Conservation (phyloP, 805 yeast species). For the Wickerhamiella dianesei region DNA sequence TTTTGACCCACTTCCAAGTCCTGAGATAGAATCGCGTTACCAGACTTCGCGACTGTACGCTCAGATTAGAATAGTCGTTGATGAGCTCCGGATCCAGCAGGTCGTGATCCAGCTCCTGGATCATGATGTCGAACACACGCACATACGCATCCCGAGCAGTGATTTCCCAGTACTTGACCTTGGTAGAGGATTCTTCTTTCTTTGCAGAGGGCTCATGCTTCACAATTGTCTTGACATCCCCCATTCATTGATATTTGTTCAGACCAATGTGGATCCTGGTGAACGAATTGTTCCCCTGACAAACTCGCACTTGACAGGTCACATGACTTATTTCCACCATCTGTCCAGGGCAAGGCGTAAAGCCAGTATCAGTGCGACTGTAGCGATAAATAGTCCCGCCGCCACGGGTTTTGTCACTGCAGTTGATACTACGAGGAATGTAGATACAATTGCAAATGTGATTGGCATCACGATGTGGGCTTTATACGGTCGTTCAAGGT, state of each 20-base stretch:
- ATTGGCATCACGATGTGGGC: constrained; percentile 27
- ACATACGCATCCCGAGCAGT: constrained; percentile 17
- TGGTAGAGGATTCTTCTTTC: not conserved
- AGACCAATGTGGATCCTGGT: too few species aligned
- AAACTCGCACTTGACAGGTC: not conserved
- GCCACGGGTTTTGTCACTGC: constrained; percentile 25
- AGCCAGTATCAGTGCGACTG: not conserved
- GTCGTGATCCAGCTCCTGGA: constrained; percentile 14
- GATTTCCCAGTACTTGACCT: constrained; percentile 15
- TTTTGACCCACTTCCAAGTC: constrained; percentile 14
- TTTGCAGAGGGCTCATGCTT: not conserved
- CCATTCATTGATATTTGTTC: not conserved
- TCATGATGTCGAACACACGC: constrained; percentile 15
- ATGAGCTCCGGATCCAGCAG: constrained; percentile 7
- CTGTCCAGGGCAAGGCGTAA: not conserved
- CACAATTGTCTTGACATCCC: not conserved
- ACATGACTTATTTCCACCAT: not conserved
- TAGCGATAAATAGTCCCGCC: not conserved
- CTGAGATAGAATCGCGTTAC: constrained; percentile 17
- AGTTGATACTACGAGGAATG: constrained; percentile 25
- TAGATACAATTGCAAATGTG: constrained; percentile 24
- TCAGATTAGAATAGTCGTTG: constrained; percentile 4
- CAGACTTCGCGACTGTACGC: constrained; percentile 12
- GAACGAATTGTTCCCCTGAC: too few species aligned
- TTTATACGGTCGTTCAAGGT: constrained; percentile 27